A percentile compares a stretch with the other conserved stretches of the same genome.
These are phyloP conservation scores for Kluyveromyces sp. DNA, from an alignment of 1,139 yeast genomes.

Conservation along the genomic window DNA sequence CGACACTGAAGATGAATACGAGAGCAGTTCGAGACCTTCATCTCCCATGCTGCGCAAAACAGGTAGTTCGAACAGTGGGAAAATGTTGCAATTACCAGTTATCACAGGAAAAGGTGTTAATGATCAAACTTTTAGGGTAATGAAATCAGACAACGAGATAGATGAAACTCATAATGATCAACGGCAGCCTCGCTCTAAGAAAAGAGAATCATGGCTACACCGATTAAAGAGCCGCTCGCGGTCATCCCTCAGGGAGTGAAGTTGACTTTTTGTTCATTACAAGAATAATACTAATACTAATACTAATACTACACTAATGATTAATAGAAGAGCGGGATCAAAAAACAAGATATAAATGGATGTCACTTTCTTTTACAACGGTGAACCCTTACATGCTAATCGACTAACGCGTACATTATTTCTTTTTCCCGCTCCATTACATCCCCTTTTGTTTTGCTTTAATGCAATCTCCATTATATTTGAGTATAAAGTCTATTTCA, in stretches of 20 bases:
- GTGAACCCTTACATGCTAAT: no score
- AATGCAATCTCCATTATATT: no score
- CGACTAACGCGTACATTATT: no score
- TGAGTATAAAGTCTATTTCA: no score
- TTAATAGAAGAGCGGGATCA: no score
- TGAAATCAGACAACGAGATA: conserved; percentile 2
- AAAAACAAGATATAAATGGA: no score
- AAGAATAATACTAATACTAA: no score
- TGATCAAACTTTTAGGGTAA: background rate
- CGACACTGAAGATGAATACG: conserved; percentile 28
- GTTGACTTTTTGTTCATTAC: background rate
- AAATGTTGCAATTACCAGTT: background rate
- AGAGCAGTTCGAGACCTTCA: conserved; percentile 4
- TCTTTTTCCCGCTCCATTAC: no score
- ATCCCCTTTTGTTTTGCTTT: no score
- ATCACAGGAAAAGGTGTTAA: conserved; percentile 8
- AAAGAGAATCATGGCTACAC: conserved; percentile 29
- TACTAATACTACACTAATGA: no score
- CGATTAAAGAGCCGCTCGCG: conserved; percentile 27
- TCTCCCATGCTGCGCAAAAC: conserved; percentile 2
- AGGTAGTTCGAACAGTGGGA: conserved; percentile 2
- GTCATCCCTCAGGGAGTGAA: conserved; percentile 11
- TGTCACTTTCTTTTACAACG: no score
- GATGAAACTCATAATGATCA: conserved; percentile 20
- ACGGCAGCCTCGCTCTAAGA: conserved; percentile 17